phyloP scores from a whole-genome alignment of 2,329 filamentous ascomycete genomes.

The Gaeumannomyces sp. region DNA sequence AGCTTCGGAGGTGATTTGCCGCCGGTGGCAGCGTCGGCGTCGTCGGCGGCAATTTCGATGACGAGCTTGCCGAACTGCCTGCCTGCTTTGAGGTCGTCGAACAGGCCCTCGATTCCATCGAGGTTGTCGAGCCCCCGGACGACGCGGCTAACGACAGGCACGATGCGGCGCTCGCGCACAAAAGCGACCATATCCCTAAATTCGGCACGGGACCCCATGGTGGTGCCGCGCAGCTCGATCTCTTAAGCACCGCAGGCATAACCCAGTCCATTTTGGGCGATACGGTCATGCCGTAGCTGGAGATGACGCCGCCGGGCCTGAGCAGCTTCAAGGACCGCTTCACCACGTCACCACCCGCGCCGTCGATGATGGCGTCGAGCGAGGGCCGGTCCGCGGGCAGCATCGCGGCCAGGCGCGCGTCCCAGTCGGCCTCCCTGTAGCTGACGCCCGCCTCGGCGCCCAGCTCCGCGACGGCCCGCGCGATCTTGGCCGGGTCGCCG shows the following conservation, averaged over 20 bases:
- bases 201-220: constrained; percentile 86
- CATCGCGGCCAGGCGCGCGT: constrained; percentile 60
- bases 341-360: constrained; percentile 83
- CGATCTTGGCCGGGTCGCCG: constrained; percentile 68
- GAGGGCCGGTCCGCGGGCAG: constrained; percentile 61
- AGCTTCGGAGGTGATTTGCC: constrained; percentile 29
- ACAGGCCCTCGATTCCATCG: constrained; percentile 72
- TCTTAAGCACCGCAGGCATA: constrained; percentile 79
- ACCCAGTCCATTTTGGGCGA: constrained; percentile 78
- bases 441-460: constrained; percentile 77
- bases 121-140: constrained; percentile 66
- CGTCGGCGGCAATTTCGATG: constrained; percentile 52
- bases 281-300: constrained; percentile 86
- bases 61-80: constrained; percentile 92
- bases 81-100: constrained; percentile 80
- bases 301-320: constrained; percentile 77
- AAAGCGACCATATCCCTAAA: constrained; percentile 75
- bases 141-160: constrained; percentile 69
- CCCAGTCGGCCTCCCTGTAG: constrained; percentile 77
- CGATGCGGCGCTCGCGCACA: constrained; percentile 64
- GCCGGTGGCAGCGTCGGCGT: constrained; percentile 1
- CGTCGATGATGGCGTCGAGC: constrained; percentile 82
- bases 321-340: constrained; percentile 60
- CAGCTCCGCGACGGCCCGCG: constrained; percentile 56
- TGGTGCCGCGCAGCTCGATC: constrained; percentile 77